Percentiles rank a stretch among this genome's conserved stretches.
Conservation (phyloP, 2,329 filamentous ascomycete species). For the Talaromyces albobiverticillius region DNA sequence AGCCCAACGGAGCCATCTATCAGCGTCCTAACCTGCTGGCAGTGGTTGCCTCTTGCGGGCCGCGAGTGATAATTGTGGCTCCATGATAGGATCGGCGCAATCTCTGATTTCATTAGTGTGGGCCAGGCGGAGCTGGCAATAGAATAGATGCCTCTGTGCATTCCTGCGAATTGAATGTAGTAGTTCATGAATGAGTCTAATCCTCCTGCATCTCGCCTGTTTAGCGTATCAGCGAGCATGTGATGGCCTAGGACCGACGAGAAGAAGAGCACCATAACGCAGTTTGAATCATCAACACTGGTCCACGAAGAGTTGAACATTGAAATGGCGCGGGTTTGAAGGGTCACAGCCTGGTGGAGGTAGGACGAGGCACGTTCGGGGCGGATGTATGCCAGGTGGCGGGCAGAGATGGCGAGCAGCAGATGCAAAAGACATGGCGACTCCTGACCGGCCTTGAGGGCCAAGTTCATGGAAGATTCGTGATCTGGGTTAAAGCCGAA, state of each 20-base stretch:
- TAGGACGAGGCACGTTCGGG: constrained; percentile 1
- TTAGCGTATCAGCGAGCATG: constrained; percentile 9
- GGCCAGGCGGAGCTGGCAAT: constrained; percentile 11
- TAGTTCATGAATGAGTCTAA: not conserved
- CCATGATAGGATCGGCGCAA: constrained; percentile 3
- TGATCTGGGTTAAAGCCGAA: not conserved
- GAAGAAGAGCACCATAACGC: constrained; percentile 7
- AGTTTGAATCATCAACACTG: constrained; percentile 8
- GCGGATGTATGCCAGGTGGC: constrained; percentile 5
- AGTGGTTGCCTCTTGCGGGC: constrained; percentile 4
- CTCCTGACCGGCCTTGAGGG: not conserved
- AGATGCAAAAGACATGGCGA: constrained; percentile 8
- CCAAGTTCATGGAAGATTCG: not conserved
- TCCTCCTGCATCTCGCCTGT: constrained; percentile 1
- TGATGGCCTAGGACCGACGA: constrained; percentile 9
- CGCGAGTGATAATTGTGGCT: constrained; percentile 4
- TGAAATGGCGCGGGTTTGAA: constrained; percentile 10
- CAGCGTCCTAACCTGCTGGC: constrained; percentile 4
- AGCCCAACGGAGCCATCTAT: not conserved
- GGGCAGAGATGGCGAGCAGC: constrained; percentile 9
- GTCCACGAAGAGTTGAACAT: constrained; percentile 11
- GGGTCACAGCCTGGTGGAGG: constrained; percentile 4
- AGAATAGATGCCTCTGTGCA: constrained; percentile 10
- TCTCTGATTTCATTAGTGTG: constrained; percentile 7
- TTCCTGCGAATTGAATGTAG: constrained; percentile 10